phyloP scores from a whole-genome alignment of 2,329 filamentous ascomycete genomes.

The Phialocephala subalpina region DNA sequence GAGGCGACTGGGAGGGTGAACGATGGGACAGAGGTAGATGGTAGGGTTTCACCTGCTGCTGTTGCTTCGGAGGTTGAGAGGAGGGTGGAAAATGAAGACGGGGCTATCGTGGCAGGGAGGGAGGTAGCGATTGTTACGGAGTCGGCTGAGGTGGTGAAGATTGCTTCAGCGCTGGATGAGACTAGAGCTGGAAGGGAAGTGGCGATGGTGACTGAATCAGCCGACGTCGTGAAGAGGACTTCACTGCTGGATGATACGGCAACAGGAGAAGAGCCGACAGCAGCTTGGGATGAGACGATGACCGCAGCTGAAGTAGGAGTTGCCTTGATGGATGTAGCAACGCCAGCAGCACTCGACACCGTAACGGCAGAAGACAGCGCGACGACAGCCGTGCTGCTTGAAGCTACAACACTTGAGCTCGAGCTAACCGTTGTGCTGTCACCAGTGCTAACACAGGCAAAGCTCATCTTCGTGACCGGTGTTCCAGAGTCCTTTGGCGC shows the following conservation, averaged over 20 bases:
- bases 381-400: slow-evolving; percentile 2
- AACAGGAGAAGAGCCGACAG: neutral
- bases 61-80: too few species aligned
- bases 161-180: too few species aligned
- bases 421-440: slow-evolving; percentile 1
- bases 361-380: neutral
- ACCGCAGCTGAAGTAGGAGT: too few species aligned
- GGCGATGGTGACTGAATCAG: neutral
- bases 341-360: neutral
- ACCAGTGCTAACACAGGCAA: slow-evolving; percentile 53
- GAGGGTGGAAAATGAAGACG: too few species aligned
- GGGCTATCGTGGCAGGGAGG: too few species aligned
- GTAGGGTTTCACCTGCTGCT: too few species aligned
- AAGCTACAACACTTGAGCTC: slow-evolving; percentile 12
- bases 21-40: too few species aligned
- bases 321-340: neutral
- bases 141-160: too few species aligned
- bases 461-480: slow-evolving; percentile 56
- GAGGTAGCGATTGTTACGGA: too few species aligned
- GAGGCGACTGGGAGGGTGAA: too few species aligned
- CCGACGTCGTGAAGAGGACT: neutral
- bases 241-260: neutral
- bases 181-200: neutral
- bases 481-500: slow-evolving; percentile 39
- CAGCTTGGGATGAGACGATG: neutral